Evolutionary conservation across 495 filamentous ascomycete species (phyloP), one percentile per base, ranked within the genome.

Genomic region (Mytilinidion resinicola): DNA sequence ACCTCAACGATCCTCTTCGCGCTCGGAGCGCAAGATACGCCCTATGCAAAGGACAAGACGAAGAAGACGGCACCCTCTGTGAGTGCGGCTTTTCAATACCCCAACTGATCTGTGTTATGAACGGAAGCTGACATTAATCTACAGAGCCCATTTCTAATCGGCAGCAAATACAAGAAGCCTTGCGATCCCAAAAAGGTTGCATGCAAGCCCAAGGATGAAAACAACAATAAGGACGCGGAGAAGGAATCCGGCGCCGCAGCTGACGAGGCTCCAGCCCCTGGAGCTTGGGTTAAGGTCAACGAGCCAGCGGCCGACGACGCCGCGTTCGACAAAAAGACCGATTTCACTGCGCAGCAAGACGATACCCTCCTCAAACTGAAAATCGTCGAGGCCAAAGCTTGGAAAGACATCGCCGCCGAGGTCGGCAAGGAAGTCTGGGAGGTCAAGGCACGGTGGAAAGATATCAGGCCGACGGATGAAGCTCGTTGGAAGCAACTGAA

Each of bases 321-420:
- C 36, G 50, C 38, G 10, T 20, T 11, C 11, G 44, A 11, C 25
- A 35, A 47, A 34, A 49, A 41, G 20, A 30, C 25, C 25, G 25
- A 30, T 30, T 69, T 56, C 51, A 67, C 60, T 10, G 35, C 12
- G 9, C 61, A 57, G 35, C 55, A 67, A 43, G 67, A 69, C 50
- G 54, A 19, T 3, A 34, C 56, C 43, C 56, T 69, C 15, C 41
- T 67, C 19, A 30, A 38, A 2, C 11, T 60, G 33, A 69, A 69
- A 55, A 61, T 49, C 7, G 7, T 36, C 20, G 57, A 61, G 19
- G 48, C 51, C 17, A 43, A 49, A 11, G 46, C 57, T 12, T 67
- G 61, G 61, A 44, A 52, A 10, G 34, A 51, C 11, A 67, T 67
- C 38, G 46, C 35, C n/a, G 39, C 37, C 9, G 47, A 34, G n/a